phyloP scores from a whole-genome alignment of 1,139 yeast genomes.

The Candida gigantensis region DNA sequence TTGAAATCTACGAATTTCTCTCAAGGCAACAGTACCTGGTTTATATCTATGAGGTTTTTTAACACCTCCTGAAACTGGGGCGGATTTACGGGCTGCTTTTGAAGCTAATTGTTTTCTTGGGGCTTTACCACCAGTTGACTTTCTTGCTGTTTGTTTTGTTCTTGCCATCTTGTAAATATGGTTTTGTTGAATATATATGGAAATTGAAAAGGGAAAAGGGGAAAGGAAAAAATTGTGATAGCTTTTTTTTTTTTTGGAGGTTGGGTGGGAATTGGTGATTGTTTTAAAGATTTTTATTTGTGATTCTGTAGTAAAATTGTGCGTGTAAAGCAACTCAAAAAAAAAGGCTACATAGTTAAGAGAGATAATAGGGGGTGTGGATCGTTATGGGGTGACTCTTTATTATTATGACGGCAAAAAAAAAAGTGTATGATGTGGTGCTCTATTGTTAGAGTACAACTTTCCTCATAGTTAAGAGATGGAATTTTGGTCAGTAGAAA shows the following conservation, averaged over 20 bases:
- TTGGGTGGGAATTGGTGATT: conserved; percentile 2
- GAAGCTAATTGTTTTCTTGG: conserved; percentile 58
- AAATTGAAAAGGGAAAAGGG: conserved; percentile 4
- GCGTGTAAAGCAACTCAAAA: not conserved
- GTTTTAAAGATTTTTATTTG: conserved; percentile 6
- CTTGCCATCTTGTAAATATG: conserved; percentile 41
- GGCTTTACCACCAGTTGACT: conserved; percentile 56
- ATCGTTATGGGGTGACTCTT: too few relatives aligned
- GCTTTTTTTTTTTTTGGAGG: conserved; percentile 2
- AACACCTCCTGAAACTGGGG: conserved; percentile 55
- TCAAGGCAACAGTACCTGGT: conserved; percentile 58
- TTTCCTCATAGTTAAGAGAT: conserved; percentile 1
- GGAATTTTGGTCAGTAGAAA: not conserved
- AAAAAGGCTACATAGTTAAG: not conserved
- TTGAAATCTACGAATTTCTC: conserved; percentile 57
- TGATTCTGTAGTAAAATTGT: not conserved
- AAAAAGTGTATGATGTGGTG: conserved; percentile 1
- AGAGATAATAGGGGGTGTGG: not conserved
- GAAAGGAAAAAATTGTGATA: conserved; percentile 7
- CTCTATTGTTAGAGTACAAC: too few relatives aligned
- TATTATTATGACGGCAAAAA: not conserved
- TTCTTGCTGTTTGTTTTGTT: conserved; percentile 57
- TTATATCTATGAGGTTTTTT: conserved; percentile 57
- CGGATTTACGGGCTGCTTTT: conserved; percentile 55
- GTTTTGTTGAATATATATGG: not conserved